Conservation (phyloP, 2,329 filamentous ascomycete genomes). For the Monosporascus sp. region DNA sequence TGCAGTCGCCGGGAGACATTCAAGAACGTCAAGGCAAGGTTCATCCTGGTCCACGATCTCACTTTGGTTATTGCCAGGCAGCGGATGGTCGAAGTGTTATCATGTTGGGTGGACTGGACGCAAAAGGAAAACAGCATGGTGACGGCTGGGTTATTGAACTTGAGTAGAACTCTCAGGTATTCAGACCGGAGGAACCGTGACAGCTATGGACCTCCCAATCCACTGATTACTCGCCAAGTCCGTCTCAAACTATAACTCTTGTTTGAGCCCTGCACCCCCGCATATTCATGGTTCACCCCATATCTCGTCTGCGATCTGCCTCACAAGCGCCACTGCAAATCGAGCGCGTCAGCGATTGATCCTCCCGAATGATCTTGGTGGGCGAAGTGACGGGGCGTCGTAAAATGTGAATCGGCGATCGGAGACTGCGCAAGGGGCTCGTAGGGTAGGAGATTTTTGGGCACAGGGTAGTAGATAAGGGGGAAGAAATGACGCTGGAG, state of each 20-base stretch:
- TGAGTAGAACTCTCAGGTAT: background rate
- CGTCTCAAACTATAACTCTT: too few relatives aligned
- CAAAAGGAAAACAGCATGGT: constrained; percentile 32
- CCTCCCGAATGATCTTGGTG: background rate
- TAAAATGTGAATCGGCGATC: too few relatives aligned
- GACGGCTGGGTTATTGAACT: constrained; percentile 35
- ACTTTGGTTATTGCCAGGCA: constrained; percentile 36
- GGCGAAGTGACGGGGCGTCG: background rate
- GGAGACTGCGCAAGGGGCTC: too few relatives aligned
- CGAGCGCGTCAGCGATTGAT: background rate
- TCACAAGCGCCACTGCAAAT: constrained; percentile 52
- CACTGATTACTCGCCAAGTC: too few relatives aligned
- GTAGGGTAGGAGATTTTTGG: background rate
- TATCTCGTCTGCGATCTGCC: constrained; percentile 67
- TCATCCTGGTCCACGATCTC: constrained; percentile 34
- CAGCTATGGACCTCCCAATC: background rate
- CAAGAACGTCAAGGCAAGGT: constrained; percentile 36
- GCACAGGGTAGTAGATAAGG: background rate
- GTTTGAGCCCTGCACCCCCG: background rate
- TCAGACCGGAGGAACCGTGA: background rate
- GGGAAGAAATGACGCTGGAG: background rate
- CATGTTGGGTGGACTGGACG: constrained; percentile 48
- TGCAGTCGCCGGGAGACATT: constrained; percentile 38
- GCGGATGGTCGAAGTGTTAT: constrained; percentile 43
- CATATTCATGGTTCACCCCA: constrained; percentile 48